Evolutionary conservation across 2,329 filamentous ascomycete species (phyloP).

Genomic region (Ascochyta clinopodiicola): DNA sequence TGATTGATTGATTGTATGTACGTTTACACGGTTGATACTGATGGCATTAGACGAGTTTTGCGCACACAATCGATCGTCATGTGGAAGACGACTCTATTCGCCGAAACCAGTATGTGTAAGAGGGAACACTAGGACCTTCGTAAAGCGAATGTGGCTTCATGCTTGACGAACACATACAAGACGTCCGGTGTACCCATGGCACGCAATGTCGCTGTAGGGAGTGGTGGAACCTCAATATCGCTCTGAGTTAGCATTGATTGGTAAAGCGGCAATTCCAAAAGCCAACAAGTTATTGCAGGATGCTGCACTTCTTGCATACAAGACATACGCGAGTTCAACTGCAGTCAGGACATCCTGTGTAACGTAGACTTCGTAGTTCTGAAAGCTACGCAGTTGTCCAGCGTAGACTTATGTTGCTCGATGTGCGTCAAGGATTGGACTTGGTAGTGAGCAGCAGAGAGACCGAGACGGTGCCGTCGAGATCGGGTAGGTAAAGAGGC

Average conservation of each 20-base stretch:
- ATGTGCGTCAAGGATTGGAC: not conserved
- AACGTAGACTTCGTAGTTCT: too few relatives aligned
- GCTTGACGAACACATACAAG: not conserved
- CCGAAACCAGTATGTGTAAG: not conserved
- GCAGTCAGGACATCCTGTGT: too few relatives aligned
- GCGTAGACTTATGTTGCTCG: not conserved
- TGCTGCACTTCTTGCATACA: too few relatives aligned
- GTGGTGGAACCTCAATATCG: not conserved
- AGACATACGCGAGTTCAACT: too few relatives aligned
- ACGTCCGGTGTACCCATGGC: not conserved
- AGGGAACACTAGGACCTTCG: not conserved
- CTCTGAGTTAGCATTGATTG: not conserved
- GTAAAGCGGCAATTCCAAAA: not conserved
- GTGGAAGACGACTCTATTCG: not conserved
- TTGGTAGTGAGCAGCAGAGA: constrained; percentile 9
- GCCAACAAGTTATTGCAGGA: not conserved
- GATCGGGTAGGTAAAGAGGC: constrained; percentile 15
- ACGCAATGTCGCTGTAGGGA: not conserved
- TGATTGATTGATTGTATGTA: not conserved
- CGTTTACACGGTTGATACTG: not conserved
- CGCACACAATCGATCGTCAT: not conserved
- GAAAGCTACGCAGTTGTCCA: not conserved
- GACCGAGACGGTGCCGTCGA: constrained; percentile 3
- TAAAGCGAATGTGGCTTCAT: not conserved
- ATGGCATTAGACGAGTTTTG: not conserved